phyloP scores from a whole-genome alignment of 257 asterid species.

The Ligustrum vulgare region DNA sequence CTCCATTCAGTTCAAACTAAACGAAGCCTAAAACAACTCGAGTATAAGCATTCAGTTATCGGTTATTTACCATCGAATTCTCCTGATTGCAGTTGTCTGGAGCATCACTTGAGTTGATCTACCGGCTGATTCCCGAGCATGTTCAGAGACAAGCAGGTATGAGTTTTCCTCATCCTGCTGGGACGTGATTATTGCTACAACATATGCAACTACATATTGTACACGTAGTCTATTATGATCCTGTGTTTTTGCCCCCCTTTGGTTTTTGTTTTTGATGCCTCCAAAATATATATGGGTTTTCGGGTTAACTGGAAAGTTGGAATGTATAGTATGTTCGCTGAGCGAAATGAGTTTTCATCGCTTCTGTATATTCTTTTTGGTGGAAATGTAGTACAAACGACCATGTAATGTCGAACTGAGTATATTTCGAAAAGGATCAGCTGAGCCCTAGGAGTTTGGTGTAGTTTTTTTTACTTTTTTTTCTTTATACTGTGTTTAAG shows the following conservation, averaged over 20 bases:
- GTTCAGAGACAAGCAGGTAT: conserved; percentile 35
- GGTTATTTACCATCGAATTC: conserved; percentile 15
- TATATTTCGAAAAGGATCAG: background rate
- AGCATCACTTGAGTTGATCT: conserved; percentile 45
- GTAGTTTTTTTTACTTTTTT: background rate
- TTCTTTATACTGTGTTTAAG: background rate
- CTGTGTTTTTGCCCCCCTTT: conserved; percentile 20
- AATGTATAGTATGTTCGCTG: conserved; percentile 20
- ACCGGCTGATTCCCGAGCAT: conserved; percentile 51
- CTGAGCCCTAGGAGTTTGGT: background rate
- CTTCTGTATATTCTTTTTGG: conserved; percentile 43
- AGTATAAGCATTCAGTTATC: background rate
- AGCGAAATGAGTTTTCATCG: conserved; percentile 18
- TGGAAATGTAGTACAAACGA: background rate
- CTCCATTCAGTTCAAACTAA: background rate
- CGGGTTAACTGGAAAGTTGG: conserved; percentile 22
- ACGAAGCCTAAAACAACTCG: background rate
- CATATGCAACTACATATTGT: background rate
- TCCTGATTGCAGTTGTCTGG: conserved; percentile 40
- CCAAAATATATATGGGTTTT: conserved; percentile 22
- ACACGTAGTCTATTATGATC: background rate
- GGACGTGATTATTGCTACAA: conserved; percentile 20
- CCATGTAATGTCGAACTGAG: background rate
- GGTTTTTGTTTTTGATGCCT: conserved; percentile 27
- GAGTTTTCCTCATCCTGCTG: conserved; percentile 27